Conservation (phyloP, 805 yeast species). For the Barnettozyma botsteinii region DNA sequence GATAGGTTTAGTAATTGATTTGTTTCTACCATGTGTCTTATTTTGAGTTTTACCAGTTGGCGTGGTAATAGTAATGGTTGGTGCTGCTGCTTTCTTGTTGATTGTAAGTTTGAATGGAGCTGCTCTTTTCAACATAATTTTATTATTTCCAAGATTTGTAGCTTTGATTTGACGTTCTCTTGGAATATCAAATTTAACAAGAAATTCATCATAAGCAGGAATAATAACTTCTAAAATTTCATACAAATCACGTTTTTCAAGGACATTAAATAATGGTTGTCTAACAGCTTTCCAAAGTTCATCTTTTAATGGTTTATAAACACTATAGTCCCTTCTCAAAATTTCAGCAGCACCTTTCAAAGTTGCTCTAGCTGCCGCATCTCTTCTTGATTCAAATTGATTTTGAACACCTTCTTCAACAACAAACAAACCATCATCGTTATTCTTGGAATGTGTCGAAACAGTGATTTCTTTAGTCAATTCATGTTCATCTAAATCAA, state of each 20-base stretch:
- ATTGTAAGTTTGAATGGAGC: slow-evolving; percentile 25
- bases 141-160: slow-evolving; percentile 44
- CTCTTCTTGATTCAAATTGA: slow-evolving; percentile 49
- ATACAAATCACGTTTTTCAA: slow-evolving; percentile 56
- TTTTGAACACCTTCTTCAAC: slow-evolving; percentile 48
- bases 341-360: slow-evolving; percentile 61
- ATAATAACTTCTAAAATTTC: slow-evolving; percentile 63
- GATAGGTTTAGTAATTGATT: slow-evolving; percentile 4
- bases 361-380: slow-evolving; percentile 57
- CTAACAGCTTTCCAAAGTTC: slow-evolving; percentile 69
- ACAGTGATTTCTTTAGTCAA: slow-evolving; percentile 26
- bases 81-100: slow-evolving; percentile 9
- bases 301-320: slow-evolving; percentile 49
- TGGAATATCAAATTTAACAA: slow-evolving; percentile 64
- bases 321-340: slow-evolving; percentile 50
- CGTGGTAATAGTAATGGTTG: slow-evolving; percentile 1
- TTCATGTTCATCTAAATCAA: slow-evolving; percentile 61
- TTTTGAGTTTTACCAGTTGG: not conserved
- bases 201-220: slow-evolving; percentile 50
- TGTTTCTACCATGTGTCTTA: slow-evolving; percentile 5
- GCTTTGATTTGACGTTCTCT: slow-evolving; percentile 63
- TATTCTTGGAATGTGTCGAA: slow-evolving; percentile 2
- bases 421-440: slow-evolving; percentile 38
- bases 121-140: slow-evolving; percentile 55
- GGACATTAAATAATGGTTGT: slow-evolving; percentile 51